phyloP scores from a whole-genome alignment of 352 stramenopile species.

The Phytophthora hibernalis region DNA sequence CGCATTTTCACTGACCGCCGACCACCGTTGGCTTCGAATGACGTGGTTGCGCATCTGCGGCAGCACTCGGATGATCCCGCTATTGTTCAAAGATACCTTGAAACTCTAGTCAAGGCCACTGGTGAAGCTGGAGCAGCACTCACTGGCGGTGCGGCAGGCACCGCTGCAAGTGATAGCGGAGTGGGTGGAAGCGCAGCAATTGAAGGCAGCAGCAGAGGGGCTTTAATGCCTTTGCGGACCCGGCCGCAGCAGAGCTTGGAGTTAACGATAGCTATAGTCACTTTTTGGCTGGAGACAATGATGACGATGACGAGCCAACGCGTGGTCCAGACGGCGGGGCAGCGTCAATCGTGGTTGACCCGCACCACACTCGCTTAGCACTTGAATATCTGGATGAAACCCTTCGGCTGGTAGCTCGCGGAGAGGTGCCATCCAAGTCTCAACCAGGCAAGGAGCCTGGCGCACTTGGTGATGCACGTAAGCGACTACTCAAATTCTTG shows the following conservation, averaged over 20 bases:
- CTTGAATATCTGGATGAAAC: slow-evolving; percentile 91
- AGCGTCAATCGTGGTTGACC: slow-evolving; percentile 56
- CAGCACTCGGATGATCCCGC: slow-evolving; percentile 74
- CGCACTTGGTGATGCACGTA: slow-evolving; percentile 74
- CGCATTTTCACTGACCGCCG: slow-evolving; percentile 86
- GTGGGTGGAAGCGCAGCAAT: slow-evolving; percentile 1
- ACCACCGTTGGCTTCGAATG: slow-evolving; percentile 72
- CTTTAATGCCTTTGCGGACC: slow-evolving; percentile 32
- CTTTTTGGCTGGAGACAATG: slow-evolving; percentile 73
- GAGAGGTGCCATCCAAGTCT: slow-evolving; percentile 84
- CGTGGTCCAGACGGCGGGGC: slow-evolving; percentile 25
- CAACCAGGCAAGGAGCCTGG: slow-evolving; percentile 81
- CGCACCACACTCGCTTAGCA: slow-evolving; percentile 83
- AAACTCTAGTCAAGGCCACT: slow-evolving; percentile 77
- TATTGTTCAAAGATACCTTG: slow-evolving; percentile 84
- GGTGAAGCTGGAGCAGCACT: slow-evolving; percentile 34
- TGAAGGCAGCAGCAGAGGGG: slow-evolving; percentile 37
- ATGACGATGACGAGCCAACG: slow-evolving; percentile 58
- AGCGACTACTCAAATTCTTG: slow-evolving; percentile 83
- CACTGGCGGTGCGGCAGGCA: slow-evolving; percentile 6
- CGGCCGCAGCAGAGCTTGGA: slow-evolving; percentile 38
- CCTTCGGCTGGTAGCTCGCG: slow-evolving; percentile 69
- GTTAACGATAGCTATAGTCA: slow-evolving; percentile 88
- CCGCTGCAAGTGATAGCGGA: slow-evolving; percentile 12
- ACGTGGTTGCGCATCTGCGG: slow-evolving; percentile 81